Conservation (phyloP, 1,284 basidiomycete species). For the Rhodotorula mucilaginosa region DNA sequence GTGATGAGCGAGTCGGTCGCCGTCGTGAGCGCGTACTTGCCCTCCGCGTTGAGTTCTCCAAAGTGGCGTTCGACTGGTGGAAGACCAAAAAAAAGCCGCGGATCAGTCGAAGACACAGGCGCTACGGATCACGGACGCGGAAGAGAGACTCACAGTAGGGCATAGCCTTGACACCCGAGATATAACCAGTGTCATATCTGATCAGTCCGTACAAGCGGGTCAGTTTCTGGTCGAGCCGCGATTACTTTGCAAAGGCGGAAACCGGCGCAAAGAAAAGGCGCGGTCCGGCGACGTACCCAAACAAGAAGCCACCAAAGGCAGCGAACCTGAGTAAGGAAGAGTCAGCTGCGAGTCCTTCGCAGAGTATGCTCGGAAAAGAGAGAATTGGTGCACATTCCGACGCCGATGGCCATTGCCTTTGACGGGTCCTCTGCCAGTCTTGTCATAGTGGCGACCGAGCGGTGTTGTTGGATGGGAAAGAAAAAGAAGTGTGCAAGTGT, state of each 20-base stretch:
- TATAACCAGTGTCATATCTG: conserved; percentile 47
- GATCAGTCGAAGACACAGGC: background rate
- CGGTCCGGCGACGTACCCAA: background rate
- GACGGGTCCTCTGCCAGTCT: background rate
- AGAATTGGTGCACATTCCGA: background rate
- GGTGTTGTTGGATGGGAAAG: background rate
- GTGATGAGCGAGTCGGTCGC: conserved; percentile 25
- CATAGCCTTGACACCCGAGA: conserved; percentile 66
- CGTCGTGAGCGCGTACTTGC: background rate
- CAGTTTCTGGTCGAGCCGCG: too few relatives aligned
- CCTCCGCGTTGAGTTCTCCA: conserved; percentile 4
- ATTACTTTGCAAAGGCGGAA: background rate
- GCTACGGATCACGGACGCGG: too few relatives aligned
- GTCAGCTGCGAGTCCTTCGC: too few relatives aligned
- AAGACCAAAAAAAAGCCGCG: too few relatives aligned
- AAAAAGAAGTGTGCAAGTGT: background rate
- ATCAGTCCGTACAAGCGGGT: background rate
- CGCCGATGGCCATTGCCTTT: background rate
- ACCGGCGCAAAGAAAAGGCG: too few relatives aligned
- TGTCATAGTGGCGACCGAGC: background rate
- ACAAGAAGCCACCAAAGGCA: background rate
- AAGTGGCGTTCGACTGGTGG: conserved; percentile 8
- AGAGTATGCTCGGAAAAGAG: too few relatives aligned
- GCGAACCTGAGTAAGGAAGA: conserved; percentile 1
- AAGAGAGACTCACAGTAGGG: conserved; percentile 5